Evolutionary conservation across 139 green algal genomes (phyloP).

Genomic region (Coccomyxa sp.): DNA sequence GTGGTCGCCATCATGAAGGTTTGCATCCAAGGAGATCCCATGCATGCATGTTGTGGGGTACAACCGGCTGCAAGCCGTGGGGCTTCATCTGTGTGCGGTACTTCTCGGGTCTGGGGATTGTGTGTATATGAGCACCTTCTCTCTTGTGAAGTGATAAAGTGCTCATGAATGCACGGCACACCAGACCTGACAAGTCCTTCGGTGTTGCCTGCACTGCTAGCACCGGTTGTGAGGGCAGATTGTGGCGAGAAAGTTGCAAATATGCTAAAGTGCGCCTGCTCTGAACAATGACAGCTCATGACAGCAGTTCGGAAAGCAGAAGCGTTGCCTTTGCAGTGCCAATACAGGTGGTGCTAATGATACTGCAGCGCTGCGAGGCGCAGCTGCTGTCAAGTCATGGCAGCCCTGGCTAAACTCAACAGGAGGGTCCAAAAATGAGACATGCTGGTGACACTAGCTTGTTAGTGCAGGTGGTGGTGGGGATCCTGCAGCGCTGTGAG

Average conservation of each 20-base stretch:
- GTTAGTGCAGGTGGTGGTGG: slow-evolving; percentile 39
- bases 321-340: not conserved
- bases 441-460: not conserved
- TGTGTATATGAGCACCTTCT: not conserved
- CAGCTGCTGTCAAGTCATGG: not conserved
- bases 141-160: not conserved
- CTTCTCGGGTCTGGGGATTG: not conserved
- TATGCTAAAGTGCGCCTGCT: too few relatives aligned
- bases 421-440: not conserved
- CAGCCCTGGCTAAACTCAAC: not conserved
- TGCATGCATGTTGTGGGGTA: too few relatives aligned
- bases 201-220: too few relatives aligned
- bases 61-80: not conserved
- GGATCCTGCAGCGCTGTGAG: slow-evolving; percentile 37
- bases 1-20: slow-evolving; percentile 65
- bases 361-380: not conserved
- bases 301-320: not conserved
- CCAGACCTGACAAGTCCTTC: too few relatives aligned
- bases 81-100: not conserved
- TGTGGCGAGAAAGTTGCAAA: too few relatives aligned
- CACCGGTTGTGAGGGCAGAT: too few relatives aligned
- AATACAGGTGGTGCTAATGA: too few relatives aligned
- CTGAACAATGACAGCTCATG: too few relatives aligned
- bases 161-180: not conserved
- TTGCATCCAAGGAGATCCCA: too few relatives aligned